phyloP scores from a whole-genome alignment of 2,329 filamentous ascomycete genomes.

The Monilinia fructigena region DNA sequence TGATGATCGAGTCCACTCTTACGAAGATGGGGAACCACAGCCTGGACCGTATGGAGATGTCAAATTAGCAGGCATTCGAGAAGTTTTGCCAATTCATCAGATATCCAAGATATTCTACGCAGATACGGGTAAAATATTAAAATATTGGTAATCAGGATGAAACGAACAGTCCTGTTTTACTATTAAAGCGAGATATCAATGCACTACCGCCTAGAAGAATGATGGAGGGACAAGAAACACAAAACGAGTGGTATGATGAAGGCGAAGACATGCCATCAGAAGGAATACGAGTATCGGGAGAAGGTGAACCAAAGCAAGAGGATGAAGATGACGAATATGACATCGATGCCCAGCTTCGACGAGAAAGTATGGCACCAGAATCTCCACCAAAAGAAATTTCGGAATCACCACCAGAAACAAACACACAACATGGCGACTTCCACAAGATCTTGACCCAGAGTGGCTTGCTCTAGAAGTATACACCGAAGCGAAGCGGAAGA shows the following conservation, averaged over 20 bases:
- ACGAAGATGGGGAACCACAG: constrained; percentile 57
- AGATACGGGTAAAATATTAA: constrained; percentile 69
- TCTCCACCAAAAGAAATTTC: constrained; percentile 21
- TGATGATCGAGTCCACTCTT: constrained; percentile 65
- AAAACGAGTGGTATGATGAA: constrained; percentile 30
- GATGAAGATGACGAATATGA: constrained; percentile 39
- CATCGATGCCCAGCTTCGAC: constrained; percentile 37
- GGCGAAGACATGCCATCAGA: constrained; percentile 23
- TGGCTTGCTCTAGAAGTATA: constrained; percentile 76
- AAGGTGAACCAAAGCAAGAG: constrained; percentile 35
- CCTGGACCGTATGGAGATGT: constrained; percentile 59
- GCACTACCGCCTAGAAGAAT: constrained; percentile 65
- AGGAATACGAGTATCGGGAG: constrained; percentile 29
- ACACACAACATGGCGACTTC: constrained; percentile 51
- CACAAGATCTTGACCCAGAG: constrained; percentile 67
- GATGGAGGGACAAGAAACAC: constrained; percentile 48
- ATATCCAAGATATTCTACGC: constrained; percentile 77
- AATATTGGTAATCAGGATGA: constrained; percentile 68
- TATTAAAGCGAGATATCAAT: constrained; percentile 66
- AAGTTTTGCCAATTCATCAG: constrained; percentile 67
- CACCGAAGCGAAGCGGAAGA: constrained; percentile 59
- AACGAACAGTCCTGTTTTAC: constrained; percentile 63
- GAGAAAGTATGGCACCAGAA: constrained; percentile 35
- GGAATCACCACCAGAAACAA: constrained; percentile 15
- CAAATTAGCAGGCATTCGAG: constrained; percentile 60